Evolutionary conservation across 2,329 filamentous ascomycete genomes (phyloP), one percentile per base, ranked within the genome.

Genomic region (Camptophora hylomeconis): DNA sequence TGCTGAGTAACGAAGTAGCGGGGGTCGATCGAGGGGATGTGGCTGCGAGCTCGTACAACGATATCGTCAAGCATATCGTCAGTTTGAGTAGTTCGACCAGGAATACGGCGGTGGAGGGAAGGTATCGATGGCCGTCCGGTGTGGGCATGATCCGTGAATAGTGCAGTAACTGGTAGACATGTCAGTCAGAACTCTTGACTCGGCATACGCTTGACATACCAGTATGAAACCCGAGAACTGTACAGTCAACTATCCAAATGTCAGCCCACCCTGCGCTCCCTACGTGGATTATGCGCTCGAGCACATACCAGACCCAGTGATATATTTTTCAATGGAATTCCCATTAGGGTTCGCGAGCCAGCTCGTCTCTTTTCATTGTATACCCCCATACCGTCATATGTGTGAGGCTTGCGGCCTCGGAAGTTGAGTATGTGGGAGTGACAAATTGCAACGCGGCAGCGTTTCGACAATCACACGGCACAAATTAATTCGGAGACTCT

Each of bases 101-200:
- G 51, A 95, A 82, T 31, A 98, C 82, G 23, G 87, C 86, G 7
- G 89, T 95, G 22, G 86, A 94, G 20, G 87, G 77, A 45, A 89
- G 82, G 56, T 94, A 95, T 51, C 86, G 77, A 49, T 86, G 81
- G 42, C 83, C 81, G 50, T 77, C 75, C 7, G 70, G 65, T 7
- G 75, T 67, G n/a, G 84, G 80, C 86, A 94, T 94, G 36, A 92
- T 75, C 41, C 86, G 74, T 17, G 86, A 93, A 56, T 95, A 93
- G 60, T 94, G 87, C 67, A 93, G 80, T 32, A 94, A 69, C 81
- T 87, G 48, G 17, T 9, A 15, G 33, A 45, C 26, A 9, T 5
- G 33, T 40, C 18, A 44, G 31, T 35, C 11, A 18, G 7, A 6
- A 17, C 15, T 17, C 12, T 9, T n/a, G n/a, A 6, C 8, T 21